Base-by-base conservation (phyloP, 2,329 filamentous ascomycete genomes). In the Penicillium sp. region DNA sequence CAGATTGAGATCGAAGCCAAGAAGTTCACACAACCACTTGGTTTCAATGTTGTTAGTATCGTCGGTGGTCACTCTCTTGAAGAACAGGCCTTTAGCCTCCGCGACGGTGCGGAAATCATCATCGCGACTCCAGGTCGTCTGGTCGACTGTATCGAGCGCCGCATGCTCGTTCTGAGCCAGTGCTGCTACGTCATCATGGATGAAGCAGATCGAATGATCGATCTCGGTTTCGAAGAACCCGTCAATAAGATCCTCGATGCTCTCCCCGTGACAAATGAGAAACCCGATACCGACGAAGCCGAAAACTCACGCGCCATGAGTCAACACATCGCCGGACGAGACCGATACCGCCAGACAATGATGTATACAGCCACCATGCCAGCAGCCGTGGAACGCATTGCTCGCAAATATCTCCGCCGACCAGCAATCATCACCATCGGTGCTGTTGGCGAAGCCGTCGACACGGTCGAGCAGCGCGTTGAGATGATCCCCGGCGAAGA, bases 331-430 rank as follows among this genome's bases (percentile, higher is more conserved):
- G 87, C 87, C 49, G 86, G 86, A 16, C 86, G 86, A 62, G 88
- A 92, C 67, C 84, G 89, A 19, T 97, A 97, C 77, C 83, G 94
- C 55, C 93, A 99, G 75, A 99, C 94, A 0, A 99, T 99, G 94
- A 99, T 99, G 94, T 99, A 97, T 85, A 97, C 94, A 61, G 94
- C 94, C 49, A 99, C 94, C 24, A 99, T 99, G 94, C 92, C 94
- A 1, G 79, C 90, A 0, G 86, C 90, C 0, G 90, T 99, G 14
- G 94, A 99, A 72, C 90, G 90, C 59, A 97, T 99, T 60, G 94
- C 94, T n/a, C 89, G 92, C 66, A 96, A 96, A 71, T 99, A 99
- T 70, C 85, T 97, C 14, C 89, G 93, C 1, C 86, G 94, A 11
- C 94, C 94, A 0, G 94, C 94, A 18, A 94, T 92, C 47, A 92